These are phyloP conservation scores for Xylaria scruposa DNA, from an alignment of 495 filamentous ascomycete species.

Conservation along the genomic window DNA sequence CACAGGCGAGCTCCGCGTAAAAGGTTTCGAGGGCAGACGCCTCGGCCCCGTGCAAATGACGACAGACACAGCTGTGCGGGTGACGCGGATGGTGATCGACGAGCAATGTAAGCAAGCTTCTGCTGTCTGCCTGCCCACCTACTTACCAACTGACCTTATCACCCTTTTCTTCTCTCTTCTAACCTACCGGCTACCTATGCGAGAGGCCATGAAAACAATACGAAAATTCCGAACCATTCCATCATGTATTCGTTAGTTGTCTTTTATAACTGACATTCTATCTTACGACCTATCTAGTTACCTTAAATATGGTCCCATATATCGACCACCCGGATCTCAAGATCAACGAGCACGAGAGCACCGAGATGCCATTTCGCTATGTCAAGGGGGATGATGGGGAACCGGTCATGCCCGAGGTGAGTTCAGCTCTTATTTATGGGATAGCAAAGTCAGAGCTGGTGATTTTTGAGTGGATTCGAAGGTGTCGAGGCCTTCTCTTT, in stretches of 20 bases:
- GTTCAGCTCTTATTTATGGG: slow-evolving; percentile 31
- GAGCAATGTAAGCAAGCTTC: slow-evolving; percentile 67
- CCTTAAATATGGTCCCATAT: slow-evolving; percentile 77
- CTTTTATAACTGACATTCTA: not conserved
- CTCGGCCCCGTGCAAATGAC: slow-evolving; percentile 97
- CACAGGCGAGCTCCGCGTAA: slow-evolving; percentile 88
- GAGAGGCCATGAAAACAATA: not conserved
- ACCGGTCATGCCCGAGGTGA: slow-evolving; percentile 89
- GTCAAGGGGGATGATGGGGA: slow-evolving; percentile 75
- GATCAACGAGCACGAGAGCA: slow-evolving; percentile 89
- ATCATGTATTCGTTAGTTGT: not conserved
- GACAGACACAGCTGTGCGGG: slow-evolving; percentile 93
- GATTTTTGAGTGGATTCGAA: not conserved
- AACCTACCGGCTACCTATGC: not conserved
- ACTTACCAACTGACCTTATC: not conserved
- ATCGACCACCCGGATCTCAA: slow-evolving; percentile 86
- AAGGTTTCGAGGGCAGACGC: slow-evolving; percentile 87
- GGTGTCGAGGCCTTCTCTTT: not conserved
- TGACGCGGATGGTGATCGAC: slow-evolving; percentile 87
- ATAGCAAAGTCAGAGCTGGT: not conserved
- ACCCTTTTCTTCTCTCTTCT: not conserved
- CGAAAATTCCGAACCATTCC: not conserved
- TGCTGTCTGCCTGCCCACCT: not conserved
- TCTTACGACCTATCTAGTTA: slow-evolving; percentile 56
- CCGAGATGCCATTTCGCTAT: slow-evolving; percentile 97